Evolutionary conservation across 2,329 filamentous ascomycete genomes (phyloP).

Genomic region (Domatiomyces catenatus): DNA sequence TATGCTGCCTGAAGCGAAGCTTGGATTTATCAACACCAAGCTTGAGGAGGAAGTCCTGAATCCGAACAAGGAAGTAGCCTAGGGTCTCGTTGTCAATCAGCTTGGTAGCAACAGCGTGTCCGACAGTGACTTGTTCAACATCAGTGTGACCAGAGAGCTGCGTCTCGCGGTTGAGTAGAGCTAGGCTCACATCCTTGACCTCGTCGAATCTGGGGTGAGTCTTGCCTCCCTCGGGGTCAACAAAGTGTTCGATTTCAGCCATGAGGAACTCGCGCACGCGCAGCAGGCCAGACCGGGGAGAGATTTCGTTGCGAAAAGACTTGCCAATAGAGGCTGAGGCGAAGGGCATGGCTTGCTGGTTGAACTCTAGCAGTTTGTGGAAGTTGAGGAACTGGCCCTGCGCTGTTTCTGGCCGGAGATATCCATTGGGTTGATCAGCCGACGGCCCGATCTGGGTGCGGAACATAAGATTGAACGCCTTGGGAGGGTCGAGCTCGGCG

Average conservation of each 20-base stretch:
- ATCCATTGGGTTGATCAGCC: slow-evolving; percentile 62
- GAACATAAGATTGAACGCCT: slow-evolving; percentile 98
- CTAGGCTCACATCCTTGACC: slow-evolving; percentile 68
- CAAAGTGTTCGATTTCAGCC: slow-evolving; percentile 98
- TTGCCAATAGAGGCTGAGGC: slow-evolving; percentile 95
- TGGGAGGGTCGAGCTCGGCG: slow-evolving; percentile 60
- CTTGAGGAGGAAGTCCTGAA: slow-evolving; percentile 76
- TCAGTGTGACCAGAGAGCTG: slow-evolving; percentile 76
- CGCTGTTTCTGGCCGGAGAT: slow-evolving; percentile 83
- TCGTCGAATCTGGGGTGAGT: slow-evolving; percentile 80
- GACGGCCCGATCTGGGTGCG: slow-evolving; percentile 87
- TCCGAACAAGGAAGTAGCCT: slow-evolving; percentile 90
- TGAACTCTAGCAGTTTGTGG: slow-evolving; percentile 88
- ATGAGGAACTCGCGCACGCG: slow-evolving; percentile 95
- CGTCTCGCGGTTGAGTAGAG: slow-evolving; percentile 67
- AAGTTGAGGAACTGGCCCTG: slow-evolving; percentile 98
- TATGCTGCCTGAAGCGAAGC: slow-evolving; percentile 92
- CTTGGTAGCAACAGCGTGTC: slow-evolving; percentile 66
- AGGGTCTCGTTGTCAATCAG: slow-evolving; percentile 95
- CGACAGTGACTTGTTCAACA: slow-evolving; percentile 58
- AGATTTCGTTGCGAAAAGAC: slow-evolving; percentile 97
- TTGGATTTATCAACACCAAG: slow-evolving; percentile 78
- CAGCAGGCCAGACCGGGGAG: slow-evolving; percentile 75
- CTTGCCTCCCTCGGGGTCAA: slow-evolving; percentile 88
- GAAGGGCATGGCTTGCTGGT: slow-evolving; percentile 89